A percentile compares a stretch with the other conserved stretches of the same genome.
Evolutionary conservation across 768 basidiomycete species (phyloP).

Genomic region (Neoboletus brunneissimus): DNA sequence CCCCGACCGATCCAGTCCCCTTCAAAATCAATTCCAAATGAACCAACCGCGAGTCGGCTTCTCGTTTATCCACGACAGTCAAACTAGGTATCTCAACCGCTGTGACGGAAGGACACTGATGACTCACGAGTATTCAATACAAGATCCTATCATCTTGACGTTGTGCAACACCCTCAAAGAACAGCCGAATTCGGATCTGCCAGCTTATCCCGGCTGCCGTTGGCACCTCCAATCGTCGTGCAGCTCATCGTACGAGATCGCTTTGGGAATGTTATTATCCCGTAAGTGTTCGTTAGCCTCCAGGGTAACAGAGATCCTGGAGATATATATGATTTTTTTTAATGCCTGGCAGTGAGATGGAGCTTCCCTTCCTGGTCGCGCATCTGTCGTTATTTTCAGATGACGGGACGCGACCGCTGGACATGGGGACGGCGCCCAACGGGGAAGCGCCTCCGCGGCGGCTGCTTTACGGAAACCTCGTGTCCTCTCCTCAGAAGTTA

Average conservation of each 20-base stretch:
- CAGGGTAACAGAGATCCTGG: conserved; percentile 20
- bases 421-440: conserved; percentile 56
- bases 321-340: conserved; percentile 18
- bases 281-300: conserved; percentile 54
- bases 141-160: conserved; percentile 76
- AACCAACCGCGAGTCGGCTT: conserved; percentile 55
- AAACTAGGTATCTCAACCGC: conserved; percentile 44
- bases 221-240: conserved; percentile 82
- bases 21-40: conserved; percentile 35
- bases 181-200: conserved; percentile 80
- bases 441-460: conserved; percentile 47
- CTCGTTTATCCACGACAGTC: conserved; percentile 54
- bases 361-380: conserved; percentile 85
- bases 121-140: conserved; percentile 19
- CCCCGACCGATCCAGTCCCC: conserved; percentile 33
- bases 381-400: conserved; percentile 73
- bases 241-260: conserved; percentile 74
- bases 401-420: conserved; percentile 61
- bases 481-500: conserved; percentile 76
- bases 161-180: conserved; percentile 80
- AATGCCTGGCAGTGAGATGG: conserved; percentile 60
- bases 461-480: conserved; percentile 80
- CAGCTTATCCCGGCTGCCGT: conserved; percentile 73
- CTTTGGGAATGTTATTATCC: conserved; percentile 66
- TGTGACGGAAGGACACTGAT: conserved; percentile 9